These are phyloP conservation scores for Colletotrichum filicis DNA, from an alignment of 2,329 filamentous ascomycete genomes.

Conservation along the genomic window DNA sequence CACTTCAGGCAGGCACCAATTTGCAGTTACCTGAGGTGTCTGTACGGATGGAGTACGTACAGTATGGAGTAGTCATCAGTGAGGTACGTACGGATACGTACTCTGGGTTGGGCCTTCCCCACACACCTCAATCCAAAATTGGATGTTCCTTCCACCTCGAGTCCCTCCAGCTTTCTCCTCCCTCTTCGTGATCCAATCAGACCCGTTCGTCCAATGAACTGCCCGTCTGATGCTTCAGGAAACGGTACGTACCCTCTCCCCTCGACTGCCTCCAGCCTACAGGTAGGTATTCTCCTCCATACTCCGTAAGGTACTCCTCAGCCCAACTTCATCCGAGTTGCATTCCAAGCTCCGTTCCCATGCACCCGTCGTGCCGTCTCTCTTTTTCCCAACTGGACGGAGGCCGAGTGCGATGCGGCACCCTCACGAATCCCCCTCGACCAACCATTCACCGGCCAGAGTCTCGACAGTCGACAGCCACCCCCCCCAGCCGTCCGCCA, in stretches of 20 bases:
- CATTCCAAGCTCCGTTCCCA: background rate
- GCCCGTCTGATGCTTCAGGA: background rate
- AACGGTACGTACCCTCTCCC: background rate
- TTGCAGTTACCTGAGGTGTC: background rate
- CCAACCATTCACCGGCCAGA: background rate
- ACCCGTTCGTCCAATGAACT: background rate
- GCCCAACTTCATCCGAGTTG: background rate
- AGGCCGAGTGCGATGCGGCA: conserved; percentile 1
- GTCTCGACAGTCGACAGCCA: background rate
- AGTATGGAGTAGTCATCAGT: background rate
- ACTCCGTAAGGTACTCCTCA: background rate
- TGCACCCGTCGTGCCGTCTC: background rate
- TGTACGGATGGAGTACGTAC: background rate
- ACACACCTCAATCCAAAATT: background rate
- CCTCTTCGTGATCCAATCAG: background rate
- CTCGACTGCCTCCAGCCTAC: no score
- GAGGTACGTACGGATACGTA: background rate
- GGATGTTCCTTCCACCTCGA: background rate
- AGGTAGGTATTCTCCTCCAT: no score
- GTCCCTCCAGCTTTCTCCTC: conserved; percentile 5
- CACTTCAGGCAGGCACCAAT: background rate
- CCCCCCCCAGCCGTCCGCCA: conserved; percentile 5
- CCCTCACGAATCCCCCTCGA: background rate
- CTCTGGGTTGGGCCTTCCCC: background rate
- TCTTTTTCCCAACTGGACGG: background rate